Conservation (phyloP, 2,329 filamentous ascomycete species). For the Orbilia ellipsospora region DNA sequence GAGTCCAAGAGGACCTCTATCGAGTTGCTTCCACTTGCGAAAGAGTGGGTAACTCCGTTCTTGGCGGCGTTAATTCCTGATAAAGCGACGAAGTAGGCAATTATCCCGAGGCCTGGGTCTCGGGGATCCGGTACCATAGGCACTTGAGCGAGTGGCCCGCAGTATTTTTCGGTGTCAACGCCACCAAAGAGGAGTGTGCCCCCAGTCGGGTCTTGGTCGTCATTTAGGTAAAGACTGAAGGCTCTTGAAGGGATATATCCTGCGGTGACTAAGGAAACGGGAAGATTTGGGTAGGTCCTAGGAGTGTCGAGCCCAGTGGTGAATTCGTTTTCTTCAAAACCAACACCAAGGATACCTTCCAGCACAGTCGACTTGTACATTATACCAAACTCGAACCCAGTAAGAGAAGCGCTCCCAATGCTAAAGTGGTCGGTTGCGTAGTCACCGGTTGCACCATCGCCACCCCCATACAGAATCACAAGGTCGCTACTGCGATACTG, state of each 20-base stretch:
- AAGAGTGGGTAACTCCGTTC: constrained; percentile 8
- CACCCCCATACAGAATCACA: constrained; percentile 18
- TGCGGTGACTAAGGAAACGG: constrained; percentile 16
- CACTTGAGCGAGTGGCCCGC: constrained; percentile 18
- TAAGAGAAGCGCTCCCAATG: constrained; percentile 20
- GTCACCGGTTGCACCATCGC: constrained; percentile 21
- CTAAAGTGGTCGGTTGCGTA: constrained; percentile 19
- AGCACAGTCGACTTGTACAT: constrained; percentile 25
- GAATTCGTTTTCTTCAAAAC: constrained; percentile 15
- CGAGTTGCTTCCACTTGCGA: constrained; percentile 13
- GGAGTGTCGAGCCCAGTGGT: not conserved
- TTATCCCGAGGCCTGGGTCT: constrained; percentile 13
- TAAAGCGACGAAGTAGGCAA: constrained; percentile 8
- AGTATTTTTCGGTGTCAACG: constrained; percentile 30
- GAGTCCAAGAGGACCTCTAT: constrained; percentile 5
- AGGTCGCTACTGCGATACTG: constrained; percentile 43
- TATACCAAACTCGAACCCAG: constrained; percentile 19
- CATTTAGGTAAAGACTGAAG: constrained; percentile 54
- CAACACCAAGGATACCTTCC: constrained; percentile 20
- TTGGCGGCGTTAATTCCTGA: constrained; percentile 1
- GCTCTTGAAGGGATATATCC: constrained; percentile 39
- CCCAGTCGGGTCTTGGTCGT: constrained; percentile 21
- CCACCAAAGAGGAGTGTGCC: constrained; percentile 24
- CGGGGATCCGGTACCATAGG: constrained; percentile 3
- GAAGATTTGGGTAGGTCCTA: constrained; percentile 27